These are phyloP conservation scores for Fraxinus ornus DNA, from an alignment of 305 asterid species.

Conservation along the genomic window DNA sequence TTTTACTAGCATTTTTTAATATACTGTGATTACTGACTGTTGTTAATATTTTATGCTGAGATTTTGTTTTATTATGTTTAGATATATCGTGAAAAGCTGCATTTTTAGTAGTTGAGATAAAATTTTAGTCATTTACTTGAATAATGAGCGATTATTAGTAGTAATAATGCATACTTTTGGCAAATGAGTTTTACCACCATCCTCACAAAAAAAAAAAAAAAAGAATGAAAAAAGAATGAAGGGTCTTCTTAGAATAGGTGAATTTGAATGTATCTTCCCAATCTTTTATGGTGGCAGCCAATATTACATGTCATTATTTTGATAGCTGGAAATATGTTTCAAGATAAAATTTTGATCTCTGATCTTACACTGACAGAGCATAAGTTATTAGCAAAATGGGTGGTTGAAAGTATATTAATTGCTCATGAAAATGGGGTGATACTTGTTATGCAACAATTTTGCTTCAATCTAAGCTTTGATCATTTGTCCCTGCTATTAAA, in stretches of 20 bases:
- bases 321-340: background rate
- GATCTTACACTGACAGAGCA: background rate
- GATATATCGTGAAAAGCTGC: no score
- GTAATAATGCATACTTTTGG: no score
- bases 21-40: no score
- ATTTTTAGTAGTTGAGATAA: no score
- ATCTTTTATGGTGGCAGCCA: conserved; percentile 7
- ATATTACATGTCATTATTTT: background rate
- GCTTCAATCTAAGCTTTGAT: background rate
- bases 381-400: background rate
- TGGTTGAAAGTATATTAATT: conserved; percentile 1
- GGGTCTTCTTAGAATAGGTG: background rate
- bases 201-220: no score
- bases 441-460: background rate
- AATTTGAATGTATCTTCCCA: conserved; percentile 6
- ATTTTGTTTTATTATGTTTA: no score
- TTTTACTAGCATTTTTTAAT: background rate
- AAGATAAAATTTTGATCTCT: background rate
- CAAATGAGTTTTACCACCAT: no score
- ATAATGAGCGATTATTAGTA: no score
- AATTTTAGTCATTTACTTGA: no score
- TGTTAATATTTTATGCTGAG: no score
- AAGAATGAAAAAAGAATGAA: no score
- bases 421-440: background rate
- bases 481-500: background rate